A percentile compares a stretch with the other conserved stretches of the same genome.
These are phyloP conservation scores for Monosporozyma yasuniensis DNA, from an alignment of 805 yeast species.

Conservation along the genomic window DNA sequence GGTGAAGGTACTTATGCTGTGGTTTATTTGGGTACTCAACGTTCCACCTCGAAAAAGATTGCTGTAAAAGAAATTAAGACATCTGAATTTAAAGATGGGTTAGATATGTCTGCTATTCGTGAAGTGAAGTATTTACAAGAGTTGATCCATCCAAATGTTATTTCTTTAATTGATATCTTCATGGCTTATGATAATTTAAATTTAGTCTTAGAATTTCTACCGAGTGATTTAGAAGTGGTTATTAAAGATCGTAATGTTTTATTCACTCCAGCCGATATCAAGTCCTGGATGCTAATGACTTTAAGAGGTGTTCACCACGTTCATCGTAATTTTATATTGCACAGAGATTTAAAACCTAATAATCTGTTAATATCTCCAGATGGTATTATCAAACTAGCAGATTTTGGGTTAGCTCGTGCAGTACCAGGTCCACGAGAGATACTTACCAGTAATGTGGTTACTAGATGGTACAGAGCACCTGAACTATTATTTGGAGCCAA, in stretches of 20 bases:
- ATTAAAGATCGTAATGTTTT: slow-evolving; percentile 71
- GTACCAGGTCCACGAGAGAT: slow-evolving; percentile 68
- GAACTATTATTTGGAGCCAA: slow-evolving; percentile 82
- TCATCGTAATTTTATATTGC: slow-evolving; percentile 82
- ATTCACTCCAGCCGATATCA: slow-evolving; percentile 79
- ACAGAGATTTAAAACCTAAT: slow-evolving; percentile 89
- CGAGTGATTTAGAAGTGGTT: slow-evolving; percentile 82
- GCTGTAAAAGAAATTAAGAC: slow-evolving; percentile 96
- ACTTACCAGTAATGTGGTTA: slow-evolving; percentile 88
- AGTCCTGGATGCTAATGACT: slow-evolving; percentile 92
- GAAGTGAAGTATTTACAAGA: slow-evolving; percentile 87
- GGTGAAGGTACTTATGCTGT: slow-evolving; percentile 99
- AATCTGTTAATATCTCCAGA: slow-evolving; percentile 78
- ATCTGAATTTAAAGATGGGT: slow-evolving; percentile 88
- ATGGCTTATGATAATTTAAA: slow-evolving; percentile 58
- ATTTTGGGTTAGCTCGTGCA: slow-evolving; percentile 91
- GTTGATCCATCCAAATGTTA: slow-evolving; percentile 66
- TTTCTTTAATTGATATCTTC: slow-evolving; percentile 83
- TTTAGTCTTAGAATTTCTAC: slow-evolving; percentile 85
- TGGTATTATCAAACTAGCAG: slow-evolving; percentile 89
- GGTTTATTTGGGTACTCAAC: slow-evolving; percentile 70
- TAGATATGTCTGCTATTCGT: slow-evolving; percentile 95
- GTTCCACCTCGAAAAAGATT: slow-evolving; percentile 41
- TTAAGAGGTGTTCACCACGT: slow-evolving; percentile 92
- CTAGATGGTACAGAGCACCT: slow-evolving; percentile 97